Conservation (phyloP, 192 early-diverging fungal genomes). For the Coemansia sp. region DNA sequence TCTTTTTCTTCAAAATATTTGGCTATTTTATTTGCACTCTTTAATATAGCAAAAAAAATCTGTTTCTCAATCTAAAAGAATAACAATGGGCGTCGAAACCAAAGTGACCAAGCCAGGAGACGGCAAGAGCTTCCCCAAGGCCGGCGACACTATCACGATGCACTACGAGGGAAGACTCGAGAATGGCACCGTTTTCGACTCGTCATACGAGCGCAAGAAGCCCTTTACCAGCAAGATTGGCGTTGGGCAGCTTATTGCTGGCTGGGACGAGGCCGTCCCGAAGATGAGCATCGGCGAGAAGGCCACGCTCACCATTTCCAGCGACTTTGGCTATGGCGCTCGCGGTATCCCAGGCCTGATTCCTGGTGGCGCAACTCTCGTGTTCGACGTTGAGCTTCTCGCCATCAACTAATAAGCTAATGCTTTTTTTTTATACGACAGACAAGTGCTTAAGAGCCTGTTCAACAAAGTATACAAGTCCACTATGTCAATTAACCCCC, state of each 20-base stretch:
- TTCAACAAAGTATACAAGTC: neutral
- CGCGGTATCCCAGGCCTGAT: slow-evolving; percentile 76
- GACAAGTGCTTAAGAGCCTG: neutral
- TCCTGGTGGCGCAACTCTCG: slow-evolving; percentile 75
- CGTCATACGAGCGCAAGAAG: slow-evolving; percentile 76
- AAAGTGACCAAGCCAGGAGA: slow-evolving; percentile 30
- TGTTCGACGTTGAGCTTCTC: slow-evolving; percentile 84
- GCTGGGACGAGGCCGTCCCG: slow-evolving; percentile 91
- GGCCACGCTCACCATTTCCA: slow-evolving; percentile 80
- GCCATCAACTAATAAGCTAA: slow-evolving; percentile 57
- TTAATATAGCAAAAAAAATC: too few species aligned
- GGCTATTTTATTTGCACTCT: neutral
- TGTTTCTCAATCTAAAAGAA: neutral
- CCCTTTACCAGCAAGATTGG: slow-evolving; percentile 91
- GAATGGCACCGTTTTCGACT: slow-evolving; percentile 85
- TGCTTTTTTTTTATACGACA: neutral
- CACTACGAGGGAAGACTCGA: slow-evolving; percentile 66
- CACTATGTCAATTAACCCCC: too few species aligned
- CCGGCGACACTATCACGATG: slow-evolving; percentile 69
- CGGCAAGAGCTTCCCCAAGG: slow-evolving; percentile 54
- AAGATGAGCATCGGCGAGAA: slow-evolving; percentile 89
- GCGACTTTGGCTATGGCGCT: slow-evolving; percentile 84
- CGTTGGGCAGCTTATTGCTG: slow-evolving; percentile 89
- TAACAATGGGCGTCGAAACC: slow-evolving; percentile 39
- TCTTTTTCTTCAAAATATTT: neutral